A percentile compares a stretch with the other conserved stretches of the same genome.
Conservation (phyloP, 768 basidiomycete species). For the Amanita exitialis region DNA sequence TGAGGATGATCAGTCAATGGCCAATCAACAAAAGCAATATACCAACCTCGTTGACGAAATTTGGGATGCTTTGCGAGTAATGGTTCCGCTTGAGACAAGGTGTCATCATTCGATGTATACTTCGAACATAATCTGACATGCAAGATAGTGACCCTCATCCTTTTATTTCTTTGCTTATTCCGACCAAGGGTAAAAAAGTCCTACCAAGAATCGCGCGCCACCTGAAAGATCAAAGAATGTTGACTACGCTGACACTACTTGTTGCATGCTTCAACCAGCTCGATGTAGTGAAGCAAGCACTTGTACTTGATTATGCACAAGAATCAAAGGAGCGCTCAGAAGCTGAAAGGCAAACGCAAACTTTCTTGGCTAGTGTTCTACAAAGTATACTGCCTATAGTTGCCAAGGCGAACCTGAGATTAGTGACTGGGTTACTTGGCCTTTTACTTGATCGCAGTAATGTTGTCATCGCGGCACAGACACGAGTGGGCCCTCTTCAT, state of each 20-base stretch:
- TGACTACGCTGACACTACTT: conserved; percentile 82
- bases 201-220: conserved; percentile 84
- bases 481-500: conserved; percentile 48
- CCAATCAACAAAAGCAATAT: conserved; percentile 46
- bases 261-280: conserved; percentile 92
- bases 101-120: conserved; percentile 16
- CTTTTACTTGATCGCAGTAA: conserved; percentile 75
- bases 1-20: conserved; percentile 38
- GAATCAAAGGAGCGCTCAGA: conserved; percentile 55
- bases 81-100: conserved; percentile 92
- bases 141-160: conserved; percentile 79
- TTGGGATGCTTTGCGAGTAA: conserved; percentile 78
- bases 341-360: conserved; percentile 83
- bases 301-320: conserved; percentile 55
- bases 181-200: conserved; percentile 88
- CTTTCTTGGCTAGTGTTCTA: conserved; percentile 76
- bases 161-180: conserved; percentile 83
- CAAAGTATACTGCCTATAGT: conserved; percentile 82
- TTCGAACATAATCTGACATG: background rate
- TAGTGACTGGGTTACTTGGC: conserved; percentile 81
- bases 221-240: conserved; percentile 66
- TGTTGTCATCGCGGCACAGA: conserved; percentile 60
- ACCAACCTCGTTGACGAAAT: conserved; percentile 53
- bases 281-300: conserved; percentile 79
- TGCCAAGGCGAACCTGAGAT: conserved; percentile 65